Percentiles rank a stretch among this genome's conserved stretches.
These are phyloP conservation scores for Didymella pinodella DNA, from an alignment of 2,329 filamentous ascomycete species.

Conservation along the genomic window DNA sequence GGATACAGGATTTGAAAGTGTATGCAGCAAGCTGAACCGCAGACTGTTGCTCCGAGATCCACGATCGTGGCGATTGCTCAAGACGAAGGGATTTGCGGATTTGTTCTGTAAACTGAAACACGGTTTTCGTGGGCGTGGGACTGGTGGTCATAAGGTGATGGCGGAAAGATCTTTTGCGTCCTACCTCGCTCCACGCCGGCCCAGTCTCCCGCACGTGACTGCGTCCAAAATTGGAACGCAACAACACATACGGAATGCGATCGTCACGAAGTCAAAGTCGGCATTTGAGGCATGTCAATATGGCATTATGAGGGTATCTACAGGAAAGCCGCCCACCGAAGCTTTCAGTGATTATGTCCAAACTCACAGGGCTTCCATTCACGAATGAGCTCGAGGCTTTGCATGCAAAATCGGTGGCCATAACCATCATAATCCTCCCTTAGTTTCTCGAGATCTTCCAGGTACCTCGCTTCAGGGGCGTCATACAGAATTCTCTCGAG, in stretches of 20 bases:
- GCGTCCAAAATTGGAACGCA: background rate
- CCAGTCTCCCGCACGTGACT: background rate
- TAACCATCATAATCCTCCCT: background rate
- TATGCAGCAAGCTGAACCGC: background rate
- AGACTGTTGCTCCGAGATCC: background rate
- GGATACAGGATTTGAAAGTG: background rate
- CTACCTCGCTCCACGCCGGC: background rate
- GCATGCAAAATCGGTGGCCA: background rate
- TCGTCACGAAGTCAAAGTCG: background rate
- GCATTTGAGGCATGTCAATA: background rate
- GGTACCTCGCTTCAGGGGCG: no score
- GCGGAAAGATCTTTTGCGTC: background rate
- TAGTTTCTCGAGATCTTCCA: background rate
- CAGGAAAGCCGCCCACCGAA: background rate
- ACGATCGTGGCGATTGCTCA: background rate
- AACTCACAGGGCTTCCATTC: background rate
- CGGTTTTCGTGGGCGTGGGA: background rate
- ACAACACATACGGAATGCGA: background rate
- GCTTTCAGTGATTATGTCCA: background rate
- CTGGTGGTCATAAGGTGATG: background rate
- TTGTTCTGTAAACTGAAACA: background rate
- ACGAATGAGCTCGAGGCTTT: background rate
- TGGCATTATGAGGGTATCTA: slow-evolving; percentile 3
- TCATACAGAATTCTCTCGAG: background rate
- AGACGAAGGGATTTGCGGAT: background rate